These are phyloP conservation scores for Physcomitrium patens DNA, from an alignment of 225 moss, liverwort and hornwort species.

Conservation along the genomic window DNA sequence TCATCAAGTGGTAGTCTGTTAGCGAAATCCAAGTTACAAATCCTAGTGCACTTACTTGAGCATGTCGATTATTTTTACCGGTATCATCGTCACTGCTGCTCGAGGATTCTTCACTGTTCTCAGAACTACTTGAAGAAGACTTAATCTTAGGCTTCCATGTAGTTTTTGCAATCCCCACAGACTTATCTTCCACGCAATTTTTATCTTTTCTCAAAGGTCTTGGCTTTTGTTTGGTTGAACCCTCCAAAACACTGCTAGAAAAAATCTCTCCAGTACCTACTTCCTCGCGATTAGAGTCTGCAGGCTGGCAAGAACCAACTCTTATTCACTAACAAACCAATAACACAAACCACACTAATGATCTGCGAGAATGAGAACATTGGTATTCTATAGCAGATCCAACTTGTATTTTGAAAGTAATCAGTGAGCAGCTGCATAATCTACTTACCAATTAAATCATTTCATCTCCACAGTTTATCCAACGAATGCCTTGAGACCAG, in stretches of 20 bases:
- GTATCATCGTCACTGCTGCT: constrained; percentile 55
- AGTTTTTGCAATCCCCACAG: constrained; percentile 28
- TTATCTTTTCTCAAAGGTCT: constrained; percentile 26
- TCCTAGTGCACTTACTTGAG: constrained; percentile 34
- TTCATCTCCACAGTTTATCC: constrained; percentile 16
- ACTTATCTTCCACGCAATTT: constrained; percentile 1
- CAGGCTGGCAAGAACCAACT: constrained; percentile 27
- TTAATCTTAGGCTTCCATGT: constrained; percentile 45
- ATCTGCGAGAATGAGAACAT: background rate
- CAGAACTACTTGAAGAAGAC: constrained; percentile 48
- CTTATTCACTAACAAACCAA: constrained; percentile 17
- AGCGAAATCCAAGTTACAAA: background rate
- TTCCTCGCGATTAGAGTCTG: constrained; percentile 24
- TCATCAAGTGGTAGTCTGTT: no score
- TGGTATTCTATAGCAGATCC: background rate
- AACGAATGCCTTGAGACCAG: background rate
- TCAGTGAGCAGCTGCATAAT: background rate
- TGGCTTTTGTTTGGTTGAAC: constrained; percentile 27
- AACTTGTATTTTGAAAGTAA: background rate
- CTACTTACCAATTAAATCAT: background rate
- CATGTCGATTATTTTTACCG: constrained; percentile 20
- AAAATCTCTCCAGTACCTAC: constrained; percentile 15
- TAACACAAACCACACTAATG: background rate
- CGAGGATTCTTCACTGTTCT: constrained; percentile 51
- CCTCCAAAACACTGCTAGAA: constrained; percentile 38